A percentile compares a stretch with the other conserved stretches of the same genome.
Conservation (phyloP, 2,329 filamentous ascomycete genomes). For the Orbilia quercus region DNA sequence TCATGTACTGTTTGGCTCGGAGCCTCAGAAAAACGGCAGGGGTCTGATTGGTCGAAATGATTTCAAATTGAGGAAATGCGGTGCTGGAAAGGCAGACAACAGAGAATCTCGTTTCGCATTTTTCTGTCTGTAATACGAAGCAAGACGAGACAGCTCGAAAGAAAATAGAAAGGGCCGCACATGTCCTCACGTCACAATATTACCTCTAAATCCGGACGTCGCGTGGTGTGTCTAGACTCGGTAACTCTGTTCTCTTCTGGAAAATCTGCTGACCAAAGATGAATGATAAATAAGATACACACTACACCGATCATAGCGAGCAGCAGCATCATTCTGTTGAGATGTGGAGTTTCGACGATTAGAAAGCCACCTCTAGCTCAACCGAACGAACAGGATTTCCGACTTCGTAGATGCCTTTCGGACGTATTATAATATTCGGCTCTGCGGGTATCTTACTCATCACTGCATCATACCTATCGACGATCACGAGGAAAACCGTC, state of each 20-base stretch:
- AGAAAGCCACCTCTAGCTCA: conserved; percentile 12
- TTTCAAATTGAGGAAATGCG: conserved; percentile 42
- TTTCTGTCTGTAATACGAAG: too few species aligned
- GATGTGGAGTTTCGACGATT: conserved; percentile 19
- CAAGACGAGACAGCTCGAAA: background rate
- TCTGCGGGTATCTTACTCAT: conserved; percentile 47
- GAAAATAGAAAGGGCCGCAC: conserved; percentile 16
- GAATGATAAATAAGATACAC: conserved; percentile 40
- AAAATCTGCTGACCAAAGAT: conserved; percentile 32
- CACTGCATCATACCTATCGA: conserved; percentile 41
- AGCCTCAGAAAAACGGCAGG: conserved; percentile 30
- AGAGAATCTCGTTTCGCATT: background rate
- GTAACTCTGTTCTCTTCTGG: background rate
- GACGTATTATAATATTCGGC: too few species aligned
- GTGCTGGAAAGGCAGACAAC: conserved; percentile 54
- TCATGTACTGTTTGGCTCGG: background rate
- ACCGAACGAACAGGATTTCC: background rate
- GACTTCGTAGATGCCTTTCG: too few species aligned
- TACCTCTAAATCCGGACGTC: too few species aligned
- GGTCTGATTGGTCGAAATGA: conserved; percentile 37
- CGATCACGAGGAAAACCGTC: conserved; percentile 27
- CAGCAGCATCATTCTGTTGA: conserved; percentile 1
- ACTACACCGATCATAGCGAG: too few species aligned
- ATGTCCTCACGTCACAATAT: conserved; percentile 32
- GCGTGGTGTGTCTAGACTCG: background rate